Base-by-base conservation (phyloP, 1,139 yeast species). In the Candida sp. region DNA sequence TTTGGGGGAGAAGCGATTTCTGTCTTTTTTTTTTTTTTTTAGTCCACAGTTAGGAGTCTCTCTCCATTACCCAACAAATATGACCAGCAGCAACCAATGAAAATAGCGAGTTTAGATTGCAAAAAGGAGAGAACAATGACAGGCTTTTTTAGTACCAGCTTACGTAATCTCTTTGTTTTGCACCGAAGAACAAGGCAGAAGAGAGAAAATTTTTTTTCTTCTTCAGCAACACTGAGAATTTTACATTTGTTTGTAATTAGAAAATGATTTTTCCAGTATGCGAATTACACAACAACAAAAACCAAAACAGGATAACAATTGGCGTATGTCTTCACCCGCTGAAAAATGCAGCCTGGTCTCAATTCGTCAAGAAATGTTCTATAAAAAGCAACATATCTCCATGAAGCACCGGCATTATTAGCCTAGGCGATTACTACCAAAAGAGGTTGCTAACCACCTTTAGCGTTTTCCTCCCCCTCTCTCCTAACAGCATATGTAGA, bases 191-290 rank as follows among this genome's bases (percentile, higher is more conserved):
- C 17, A 17, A 17, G 17, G 17, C 17, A 17, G 17, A 17, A 17
- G 17, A 2, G 17, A 17, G 2, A 17, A n/a, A n/a, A n/a, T n/a
- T 33, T 33, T 33, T 37, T 7, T 37, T 23, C 7, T 26, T 25
- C 27, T 38, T 9, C 9, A 9, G 22, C 3, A 9, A 4, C n/a
- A 3, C 12, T 9, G 30, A 38, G 22, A 38, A 17, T 25, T 38
- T 38, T n/a, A 9, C 38, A 34, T 38, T 38, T 38, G 42, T 38
- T 38, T 38, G 42, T 38, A 38, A 38, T 38, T 38, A 38, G 42
- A 38, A 38, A 38, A 38, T 38, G 42, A 38, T 26, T 38, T 38
- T 5, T 25, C 3, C 17, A 38, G 25, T 38, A 38, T 38, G 42
- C 42, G 42, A 38, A 38, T 38, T 38, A 38, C 42, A 38, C 17